phyloP scores from a whole-genome alignment of 2,329 filamentous ascomycete species.

The Alternaria triticina region DNA sequence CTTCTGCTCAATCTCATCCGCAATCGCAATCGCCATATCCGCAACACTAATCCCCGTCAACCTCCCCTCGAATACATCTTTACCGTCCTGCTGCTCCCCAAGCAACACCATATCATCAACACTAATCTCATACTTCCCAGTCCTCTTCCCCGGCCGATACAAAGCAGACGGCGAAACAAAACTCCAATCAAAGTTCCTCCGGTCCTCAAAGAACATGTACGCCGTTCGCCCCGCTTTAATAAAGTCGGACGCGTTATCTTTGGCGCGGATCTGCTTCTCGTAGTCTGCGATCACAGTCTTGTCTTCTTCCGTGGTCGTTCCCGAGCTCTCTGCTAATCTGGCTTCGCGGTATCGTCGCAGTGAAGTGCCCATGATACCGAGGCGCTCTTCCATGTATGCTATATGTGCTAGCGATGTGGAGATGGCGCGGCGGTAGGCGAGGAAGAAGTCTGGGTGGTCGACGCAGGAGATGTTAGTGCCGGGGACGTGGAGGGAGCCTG shows the following conservation, averaged over 20 bases:
- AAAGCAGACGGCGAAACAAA: slow-evolving; percentile 44
- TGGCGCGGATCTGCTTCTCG: slow-evolving; percentile 27
- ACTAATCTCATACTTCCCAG: slow-evolving; percentile 41
- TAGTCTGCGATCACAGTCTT: slow-evolving; percentile 25
- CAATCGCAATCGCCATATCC: slow-evolving; percentile 46
- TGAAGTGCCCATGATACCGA: slow-evolving; percentile 36
- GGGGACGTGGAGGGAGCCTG: slow-evolving; percentile 41
- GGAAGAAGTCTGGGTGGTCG: slow-evolving; percentile 44
- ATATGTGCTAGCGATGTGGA: slow-evolving; percentile 44
- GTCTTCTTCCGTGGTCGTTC: slow-evolving; percentile 23
- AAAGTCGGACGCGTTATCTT: slow-evolving; percentile 38
- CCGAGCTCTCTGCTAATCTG: slow-evolving; percentile 25
- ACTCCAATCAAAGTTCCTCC: slow-evolving; percentile 41
- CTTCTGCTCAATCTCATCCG: slow-evolving; percentile 40
- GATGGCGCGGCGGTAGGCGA: slow-evolving; percentile 44
- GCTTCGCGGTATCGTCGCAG: slow-evolving; percentile 37
- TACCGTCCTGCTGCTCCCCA: slow-evolving; percentile 28
- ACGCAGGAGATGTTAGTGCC: slow-evolving; percentile 27
- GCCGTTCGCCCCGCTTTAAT: slow-evolving; percentile 43
- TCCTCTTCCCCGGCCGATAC: slow-evolving; percentile 43
- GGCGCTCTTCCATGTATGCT: slow-evolving; percentile 44
- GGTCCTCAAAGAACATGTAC: slow-evolving; percentile 48
- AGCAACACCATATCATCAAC: slow-evolving; percentile 41
- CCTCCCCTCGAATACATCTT: slow-evolving; percentile 37
- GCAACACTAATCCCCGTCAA: slow-evolving; percentile 42